Conservation (phyloP, 2,329 filamentous ascomycete species). For the Cytospora schulzeri region DNA sequence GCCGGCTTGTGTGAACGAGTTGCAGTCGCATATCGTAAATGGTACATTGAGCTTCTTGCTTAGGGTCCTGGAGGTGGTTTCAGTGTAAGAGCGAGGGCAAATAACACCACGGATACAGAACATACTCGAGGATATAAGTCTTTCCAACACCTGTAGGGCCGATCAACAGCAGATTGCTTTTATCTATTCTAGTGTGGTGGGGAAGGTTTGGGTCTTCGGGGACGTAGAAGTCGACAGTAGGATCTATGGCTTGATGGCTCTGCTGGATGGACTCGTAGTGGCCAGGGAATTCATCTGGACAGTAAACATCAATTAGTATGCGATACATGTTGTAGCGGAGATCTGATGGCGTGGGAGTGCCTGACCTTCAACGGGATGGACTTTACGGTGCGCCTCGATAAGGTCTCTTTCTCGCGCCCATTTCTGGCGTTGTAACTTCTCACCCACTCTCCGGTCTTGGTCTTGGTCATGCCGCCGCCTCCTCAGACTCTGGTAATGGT, state of each 20-base stretch:
- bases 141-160: conserved; percentile 96
- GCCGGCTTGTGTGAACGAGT: conserved; percentile 91
- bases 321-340: conserved; percentile 32
- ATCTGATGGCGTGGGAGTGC: conserved; percentile 33
- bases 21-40: conserved; percentile 94
- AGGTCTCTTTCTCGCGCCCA: conserved; percentile 67
- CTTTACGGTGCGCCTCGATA: conserved; percentile 54
- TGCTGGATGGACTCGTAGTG: conserved; percentile 53
- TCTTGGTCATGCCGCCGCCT: conserved; percentile 78
- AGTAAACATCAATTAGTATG: conserved; percentile 39
- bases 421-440: conserved; percentile 71
- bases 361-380: conserved; percentile 79
- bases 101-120: neutral
- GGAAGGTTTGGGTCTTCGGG: conserved; percentile 49
- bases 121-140: conserved; percentile 82
- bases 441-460: conserved; percentile 55
- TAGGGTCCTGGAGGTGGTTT: conserved; percentile 64
- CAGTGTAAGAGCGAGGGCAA: neutral
- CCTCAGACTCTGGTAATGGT: conserved; percentile 89
- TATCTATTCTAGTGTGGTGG: conserved; percentile 76
- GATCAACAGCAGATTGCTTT: conserved; percentile 89
- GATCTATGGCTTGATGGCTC: conserved; percentile 35
- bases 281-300: conserved; percentile 57
- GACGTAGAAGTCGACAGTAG: conserved; percentile 46
- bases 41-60: conserved; percentile 93